A percentile compares a stretch with the other conserved stretches of the same genome.
Evolutionary conservation across 768 basidiomycete genomes (phyloP).

Genomic region (Leccinum disarticulatum): DNA sequence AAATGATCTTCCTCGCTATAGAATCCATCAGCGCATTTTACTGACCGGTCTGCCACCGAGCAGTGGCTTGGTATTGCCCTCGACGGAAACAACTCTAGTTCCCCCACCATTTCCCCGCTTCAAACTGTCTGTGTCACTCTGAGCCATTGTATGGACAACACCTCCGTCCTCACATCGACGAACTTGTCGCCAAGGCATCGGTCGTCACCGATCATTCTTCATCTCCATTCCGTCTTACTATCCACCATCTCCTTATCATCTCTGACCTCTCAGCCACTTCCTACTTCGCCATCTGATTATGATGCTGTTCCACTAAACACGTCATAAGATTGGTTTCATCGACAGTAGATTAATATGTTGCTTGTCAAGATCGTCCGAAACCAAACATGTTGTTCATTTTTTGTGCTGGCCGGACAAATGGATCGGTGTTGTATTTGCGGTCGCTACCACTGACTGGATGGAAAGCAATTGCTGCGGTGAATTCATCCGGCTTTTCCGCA

Average conservation of each 20-base stretch:
- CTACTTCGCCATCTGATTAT: conserved; percentile 16
- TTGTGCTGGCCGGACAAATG: too few species aligned
- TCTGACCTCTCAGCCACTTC: conserved; percentile 15
- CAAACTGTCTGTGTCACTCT: conserved; percentile 40
- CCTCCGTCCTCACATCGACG: conserved; percentile 36
- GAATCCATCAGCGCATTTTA: conserved; percentile 78
- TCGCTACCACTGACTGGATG: too few species aligned
- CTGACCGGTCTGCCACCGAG: conserved; percentile 70
- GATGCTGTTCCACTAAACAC: conserved; percentile 18
- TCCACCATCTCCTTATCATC: conserved; percentile 38
- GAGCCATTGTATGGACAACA: conserved; percentile 49
- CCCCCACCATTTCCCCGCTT: conserved; percentile 33
- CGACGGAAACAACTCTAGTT: conserved; percentile 3
- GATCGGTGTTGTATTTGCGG: too few species aligned
- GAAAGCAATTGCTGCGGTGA: too few species aligned
- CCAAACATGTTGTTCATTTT: conserved; percentile 19
- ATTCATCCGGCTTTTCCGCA: too few species aligned
- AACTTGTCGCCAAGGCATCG: conserved; percentile 15
- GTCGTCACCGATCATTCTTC: conserved; percentile 13
- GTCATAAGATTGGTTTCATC: conserved; percentile 20
- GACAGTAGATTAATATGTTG: conserved; percentile 25
- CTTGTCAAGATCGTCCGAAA: conserved; percentile 30
- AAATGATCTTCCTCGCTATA: conserved; percentile 65
- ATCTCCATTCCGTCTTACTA: conserved; percentile 35
- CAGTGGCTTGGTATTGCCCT: conserved; percentile 37